A percentile compares a stretch with the other conserved stretches of the same genome.
Evolutionary conservation across 2,329 filamentous ascomycete species (phyloP).

Genomic region (Calonectria pteridis): DNA sequence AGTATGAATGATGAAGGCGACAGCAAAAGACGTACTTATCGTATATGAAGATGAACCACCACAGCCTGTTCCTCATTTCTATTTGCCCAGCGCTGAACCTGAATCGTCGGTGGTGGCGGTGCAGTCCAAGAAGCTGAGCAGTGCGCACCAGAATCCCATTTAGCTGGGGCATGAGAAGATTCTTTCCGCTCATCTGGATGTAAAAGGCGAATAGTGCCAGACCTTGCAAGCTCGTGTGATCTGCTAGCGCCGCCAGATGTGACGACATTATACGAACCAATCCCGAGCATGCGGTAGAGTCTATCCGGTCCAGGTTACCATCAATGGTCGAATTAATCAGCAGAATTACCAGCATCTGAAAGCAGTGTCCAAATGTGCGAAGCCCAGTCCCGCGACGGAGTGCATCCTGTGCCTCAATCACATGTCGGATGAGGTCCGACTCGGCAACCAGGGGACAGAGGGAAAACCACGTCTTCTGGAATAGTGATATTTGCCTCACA

Average conservation of each 20-base stretch:
- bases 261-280: not conserved
- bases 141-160: not conserved
- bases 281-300: not conserved
- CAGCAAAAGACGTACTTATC: not conserved
- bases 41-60: constrained; percentile 7
- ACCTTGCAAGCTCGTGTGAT: not conserved
- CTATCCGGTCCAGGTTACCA: not conserved
- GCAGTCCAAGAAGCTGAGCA: not conserved
- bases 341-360: not conserved
- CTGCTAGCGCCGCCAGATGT: not conserved
- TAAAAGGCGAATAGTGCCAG: not conserved
- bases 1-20: not conserved
- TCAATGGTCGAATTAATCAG: not conserved
- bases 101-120: not conserved
- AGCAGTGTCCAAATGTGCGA: not conserved
- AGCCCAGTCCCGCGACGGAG: not conserved
- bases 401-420: not conserved
- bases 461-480: not conserved
- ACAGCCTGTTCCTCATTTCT: not conserved
- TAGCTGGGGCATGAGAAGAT: not conserved
- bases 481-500: not conserved
- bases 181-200: not conserved
- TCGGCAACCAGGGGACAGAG: not conserved
- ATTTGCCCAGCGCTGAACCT: constrained; percentile 1
- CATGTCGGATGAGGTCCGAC: constrained; percentile 5